phyloP scores from a whole-genome alignment of 2,329 filamentous ascomycete species.

The Aspergillus proliferans region DNA sequence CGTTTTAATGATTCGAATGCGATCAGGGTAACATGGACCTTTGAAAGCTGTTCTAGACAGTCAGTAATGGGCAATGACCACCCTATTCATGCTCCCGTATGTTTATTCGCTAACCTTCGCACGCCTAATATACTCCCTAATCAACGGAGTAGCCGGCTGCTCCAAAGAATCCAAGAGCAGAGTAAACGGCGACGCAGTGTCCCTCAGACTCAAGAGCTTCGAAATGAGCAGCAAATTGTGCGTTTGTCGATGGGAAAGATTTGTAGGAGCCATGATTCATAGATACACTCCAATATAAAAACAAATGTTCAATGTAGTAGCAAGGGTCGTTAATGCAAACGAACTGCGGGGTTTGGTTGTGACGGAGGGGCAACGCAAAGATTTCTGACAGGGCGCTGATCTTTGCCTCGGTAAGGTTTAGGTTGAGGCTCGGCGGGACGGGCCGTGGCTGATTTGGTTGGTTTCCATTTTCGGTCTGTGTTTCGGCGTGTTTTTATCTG shows the following conservation, averaged over 20 bases:
- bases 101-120: slow-evolving; percentile 54
- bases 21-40: slow-evolving; percentile 66
- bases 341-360: slow-evolving; percentile 10
- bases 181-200: slow-evolving; percentile 78
- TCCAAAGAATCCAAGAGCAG: slow-evolving; percentile 79
- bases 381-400: slow-evolving; percentile 16
- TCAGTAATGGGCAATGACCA: background rate
- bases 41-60: slow-evolving; percentile 38
- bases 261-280: slow-evolving; percentile 28
- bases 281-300: background rate
- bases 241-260: slow-evolving; percentile 61
- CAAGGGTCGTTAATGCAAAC: background rate
- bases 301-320: slow-evolving; percentile 1
- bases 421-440: slow-evolving; percentile 30
- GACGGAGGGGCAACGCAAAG: slow-evolving; percentile 17
- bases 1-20: slow-evolving; percentile 68
- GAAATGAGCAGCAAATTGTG: slow-evolving; percentile 80
- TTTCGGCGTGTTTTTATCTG: background rate
- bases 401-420: slow-evolving; percentile 12
- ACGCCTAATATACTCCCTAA: slow-evolving; percentile 67
- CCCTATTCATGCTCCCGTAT: background rate
- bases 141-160: slow-evolving; percentile 64
- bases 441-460: slow-evolving; percentile 11
- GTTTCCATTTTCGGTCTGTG: no score
- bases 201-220: slow-evolving; percentile 70